Evolutionary conservation across 2,329 filamentous ascomycete genomes (phyloP).

Genomic region (Ophiostoma ulmi): DNA sequence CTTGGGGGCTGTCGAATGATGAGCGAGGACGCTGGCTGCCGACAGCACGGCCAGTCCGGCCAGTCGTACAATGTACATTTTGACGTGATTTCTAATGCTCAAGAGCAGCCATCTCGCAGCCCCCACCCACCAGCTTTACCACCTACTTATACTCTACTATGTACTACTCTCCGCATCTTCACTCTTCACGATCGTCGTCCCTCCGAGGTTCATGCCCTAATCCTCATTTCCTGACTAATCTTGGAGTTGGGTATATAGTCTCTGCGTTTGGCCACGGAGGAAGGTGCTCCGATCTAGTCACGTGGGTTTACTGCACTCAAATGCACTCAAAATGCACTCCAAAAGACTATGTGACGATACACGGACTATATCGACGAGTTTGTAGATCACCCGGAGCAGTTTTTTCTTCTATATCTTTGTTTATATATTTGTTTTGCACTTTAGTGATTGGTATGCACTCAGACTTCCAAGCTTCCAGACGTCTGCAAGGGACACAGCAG

Average conservation of each 20-base stretch:
- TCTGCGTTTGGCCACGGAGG: not conserved
- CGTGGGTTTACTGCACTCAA: not conserved
- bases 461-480: not conserved
- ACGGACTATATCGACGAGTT: not conserved
- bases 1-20: not conserved
- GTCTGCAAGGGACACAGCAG: not conserved
- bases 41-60: not conserved
- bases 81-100: not conserved
- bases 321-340: not conserved
- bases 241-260: not conserved
- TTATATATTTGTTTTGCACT: not conserved
- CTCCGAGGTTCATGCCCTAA: not conserved
- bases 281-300: not conserved
- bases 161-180: not conserved
- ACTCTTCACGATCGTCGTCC: not conserved
- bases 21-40: not conserved
- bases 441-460: not conserved
- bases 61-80: not conserved
- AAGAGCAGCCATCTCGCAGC: not conserved
- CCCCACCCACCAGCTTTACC: not conserved
- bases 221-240: not conserved
- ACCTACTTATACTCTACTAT: not conserved
- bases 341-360: not conserved
- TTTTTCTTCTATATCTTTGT: too few relatives aligned
- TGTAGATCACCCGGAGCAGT: not conserved